Percentiles rank a stretch among this genome's conserved stretches.
These are phyloP conservation scores for Lupinus albus DNA, from an alignment of 306 rosid species.

Conservation along the genomic window DNA sequence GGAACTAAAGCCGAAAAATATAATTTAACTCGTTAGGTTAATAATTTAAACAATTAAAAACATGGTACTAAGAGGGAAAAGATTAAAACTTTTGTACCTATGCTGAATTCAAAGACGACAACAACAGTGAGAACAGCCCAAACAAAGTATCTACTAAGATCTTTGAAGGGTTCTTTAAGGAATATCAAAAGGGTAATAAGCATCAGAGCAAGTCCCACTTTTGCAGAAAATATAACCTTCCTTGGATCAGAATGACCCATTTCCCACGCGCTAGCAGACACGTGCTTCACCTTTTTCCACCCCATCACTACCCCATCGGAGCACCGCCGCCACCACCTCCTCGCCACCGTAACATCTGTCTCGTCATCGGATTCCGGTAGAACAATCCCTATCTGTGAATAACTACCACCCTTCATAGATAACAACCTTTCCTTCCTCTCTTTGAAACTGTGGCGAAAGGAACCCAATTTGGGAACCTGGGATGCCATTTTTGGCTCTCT, in stretches of 20 bases:
- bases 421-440: slow-evolving; percentile 71
- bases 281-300: slow-evolving; percentile 45
- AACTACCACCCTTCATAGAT: slow-evolving; percentile 56
- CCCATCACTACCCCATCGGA: slow-evolving; percentile 43
- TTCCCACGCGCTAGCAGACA: slow-evolving; percentile 53
- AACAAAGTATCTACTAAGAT: slow-evolving; percentile 63
- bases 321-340: slow-evolving; percentile 46
- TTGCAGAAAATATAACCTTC: slow-evolving; percentile 79
- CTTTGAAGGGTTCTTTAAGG: slow-evolving; percentile 63
- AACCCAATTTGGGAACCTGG: slow-evolving; percentile 58
- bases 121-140: slow-evolving; percentile 99
- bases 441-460: slow-evolving; percentile 65
- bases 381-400: slow-evolving; percentile 56
- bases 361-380: slow-evolving; percentile 49
- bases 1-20: slow-evolving; percentile 66
- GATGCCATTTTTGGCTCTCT: slow-evolving; percentile 21
- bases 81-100: slow-evolving; percentile 51
- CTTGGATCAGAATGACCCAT: slow-evolving; percentile 88
- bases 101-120: slow-evolving; percentile 90
- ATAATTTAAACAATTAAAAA: too few species aligned
- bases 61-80: too few species aligned
- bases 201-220: slow-evolving; percentile 80
- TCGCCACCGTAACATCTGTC: slow-evolving; percentile 28
- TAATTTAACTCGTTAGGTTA: too few species aligned
- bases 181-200: slow-evolving; percentile 77